Base-by-base conservation (phyloP, 1,139 yeast species). In the Zygoascus sp. region DNA sequence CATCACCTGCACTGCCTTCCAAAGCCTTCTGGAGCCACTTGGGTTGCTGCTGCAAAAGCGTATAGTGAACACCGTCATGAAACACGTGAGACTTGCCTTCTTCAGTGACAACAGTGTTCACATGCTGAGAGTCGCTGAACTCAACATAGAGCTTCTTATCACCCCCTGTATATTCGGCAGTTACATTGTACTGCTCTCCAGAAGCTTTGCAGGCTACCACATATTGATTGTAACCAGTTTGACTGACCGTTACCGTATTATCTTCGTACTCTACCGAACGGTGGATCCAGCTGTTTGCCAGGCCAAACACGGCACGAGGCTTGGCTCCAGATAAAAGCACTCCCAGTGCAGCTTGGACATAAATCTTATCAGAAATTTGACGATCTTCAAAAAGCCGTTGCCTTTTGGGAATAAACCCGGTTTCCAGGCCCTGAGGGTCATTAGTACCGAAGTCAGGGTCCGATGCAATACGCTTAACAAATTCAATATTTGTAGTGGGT, bases 401-500 rank as follows among this genome's bases (percentile, higher is more conserved):
- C 19, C 45, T 9, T 46, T 63, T 63, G 28, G 64, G 61, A 37
- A 64, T 62, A 47, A 64, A 64, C 3, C 67, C 67, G 9, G 67
- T 63, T 37, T 64, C 68, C 16, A 64, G 55, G 2, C 59, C 65
- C 7, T 47, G 19, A 2, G 68, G 68, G 27, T 53, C 46, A 34
- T 62, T 57, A 2, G 66, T 63, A 13, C 57, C 60, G 49, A 64
- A 64, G 17, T 57, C 59, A 15, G 57, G 51, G 13, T 42, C 45
- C 22, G 50, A 51, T 23, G 61, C 56, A 15, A 64, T 61, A 16
- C 65, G 55, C 52, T 62, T 59, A 46, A 63, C 52, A 47, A 64
- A 64, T 50, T 64, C 67, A 46, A 62, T 56, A 48, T 64, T 64
- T 22, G 67, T 64, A 32, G 59, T 57, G n/a, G 68, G 68, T 5